Base-by-base conservation (phyloP, 1,284 basidiomycete genomes). In the Rhodotorula sp. region DNA sequence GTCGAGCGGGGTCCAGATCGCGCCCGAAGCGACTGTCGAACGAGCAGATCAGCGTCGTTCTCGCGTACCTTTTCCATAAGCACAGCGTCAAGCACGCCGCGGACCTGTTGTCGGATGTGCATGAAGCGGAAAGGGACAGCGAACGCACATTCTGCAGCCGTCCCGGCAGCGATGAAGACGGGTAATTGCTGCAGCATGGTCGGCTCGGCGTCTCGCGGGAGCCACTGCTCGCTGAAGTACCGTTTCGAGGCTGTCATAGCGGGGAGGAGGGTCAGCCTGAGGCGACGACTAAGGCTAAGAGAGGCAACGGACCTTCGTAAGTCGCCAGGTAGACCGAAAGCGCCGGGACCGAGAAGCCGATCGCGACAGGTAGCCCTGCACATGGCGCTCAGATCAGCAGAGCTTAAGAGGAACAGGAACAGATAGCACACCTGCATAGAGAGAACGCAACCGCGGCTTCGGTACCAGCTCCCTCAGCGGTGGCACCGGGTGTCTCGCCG, bases 1-100 rank as follows among this genome's bases (percentile, higher is more conserved):
- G 61, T 78, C 77, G 66, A 77, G 72, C 16, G 77, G 76, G 12
- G 77, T 78, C 77, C 76, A 78, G 55, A 77, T 74, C 0, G 70
- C 73, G 27, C 77, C 77, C 10, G 74, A 76, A 0, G 74, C 74
- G 60, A 78, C 77, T 78, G 60, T 13, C 12, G 27, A 16, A 16
- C 2, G 23, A 27, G 45, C 44, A 19, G 16, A 44, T 46, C 48
- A 19, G 54, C 19, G 23, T 34, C 14, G 25, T 1, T 34, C 34
- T 34, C 34, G 34, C 34, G 3, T 34, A 34, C 34, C 34, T 2
- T 34, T 34, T 34, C 2, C 34, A 34, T 5, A 34, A 34, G 34
- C 34, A 34, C 34, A 5, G 2, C 34, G 34, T 34, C 58, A 34
- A 49, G 50, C 14, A 16, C 7, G 21, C 27, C 44, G 55, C 25